Conservation (phyloP, 257 asterid genomes). For the Coffea canephora region DNA sequence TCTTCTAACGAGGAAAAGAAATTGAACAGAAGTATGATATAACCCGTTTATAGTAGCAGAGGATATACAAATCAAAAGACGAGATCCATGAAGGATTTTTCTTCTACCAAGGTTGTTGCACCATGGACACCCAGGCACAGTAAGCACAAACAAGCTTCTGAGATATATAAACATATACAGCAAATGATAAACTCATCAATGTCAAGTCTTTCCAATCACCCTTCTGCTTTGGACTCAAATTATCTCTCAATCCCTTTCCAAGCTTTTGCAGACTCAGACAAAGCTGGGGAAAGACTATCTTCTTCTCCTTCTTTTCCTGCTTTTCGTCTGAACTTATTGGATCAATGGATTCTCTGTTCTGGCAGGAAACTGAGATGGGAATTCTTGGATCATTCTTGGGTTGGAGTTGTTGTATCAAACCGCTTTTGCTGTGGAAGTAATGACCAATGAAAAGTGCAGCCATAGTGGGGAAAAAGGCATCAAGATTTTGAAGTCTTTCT, state of each 20-base stretch:
- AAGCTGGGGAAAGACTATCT: conserved; percentile 28
- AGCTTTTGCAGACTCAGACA: conserved; percentile 39
- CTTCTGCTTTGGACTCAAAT: conserved; percentile 69
- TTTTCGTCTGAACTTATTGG: conserved; percentile 16
- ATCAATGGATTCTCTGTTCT: conserved; percentile 27
- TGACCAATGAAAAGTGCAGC: conserved; percentile 22
- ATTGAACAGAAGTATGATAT: background rate
- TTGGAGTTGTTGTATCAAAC: conserved; percentile 9
- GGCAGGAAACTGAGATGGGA: conserved; percentile 36
- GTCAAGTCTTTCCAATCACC: conserved; percentile 93
- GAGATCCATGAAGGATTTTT: background rate
- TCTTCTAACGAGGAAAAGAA: background rate
- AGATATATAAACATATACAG: conserved; percentile 81
- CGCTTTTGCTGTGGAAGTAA: conserved; percentile 11
- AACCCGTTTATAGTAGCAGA: background rate
- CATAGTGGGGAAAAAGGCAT: conserved; percentile 2
- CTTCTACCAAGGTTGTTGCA: conserved; percentile 46
- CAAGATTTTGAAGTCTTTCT: background rate
- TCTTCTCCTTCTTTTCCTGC: conserved; percentile 30
- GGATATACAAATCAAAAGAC: background rate
- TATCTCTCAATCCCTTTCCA: conserved; percentile 53
- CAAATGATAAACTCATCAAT: conserved; percentile 83
- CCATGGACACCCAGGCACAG: conserved; percentile 68
- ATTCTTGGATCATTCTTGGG: conserved; percentile 9
- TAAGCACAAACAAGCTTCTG: conserved; percentile 94